These are phyloP conservation scores for Zygnema cylindricum DNA, from an alignment of 139 green algal genomes.

Conservation along the genomic window DNA sequence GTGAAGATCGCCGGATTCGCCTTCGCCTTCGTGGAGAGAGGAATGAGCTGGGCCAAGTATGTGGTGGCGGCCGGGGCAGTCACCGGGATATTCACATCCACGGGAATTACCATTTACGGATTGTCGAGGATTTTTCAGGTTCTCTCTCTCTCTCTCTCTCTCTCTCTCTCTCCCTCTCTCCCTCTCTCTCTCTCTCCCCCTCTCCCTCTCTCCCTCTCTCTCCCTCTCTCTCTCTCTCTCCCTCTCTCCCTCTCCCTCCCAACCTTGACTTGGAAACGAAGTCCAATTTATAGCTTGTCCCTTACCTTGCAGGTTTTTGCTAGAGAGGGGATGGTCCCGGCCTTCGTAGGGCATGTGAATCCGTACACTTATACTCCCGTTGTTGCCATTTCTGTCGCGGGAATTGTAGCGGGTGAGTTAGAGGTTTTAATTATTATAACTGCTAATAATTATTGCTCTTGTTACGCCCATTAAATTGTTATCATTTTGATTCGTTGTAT, in stretches of 20 bases:
- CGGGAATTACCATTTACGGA: constrained; percentile 24
- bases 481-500: too few relatives aligned
- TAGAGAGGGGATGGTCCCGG: constrained; percentile 31
- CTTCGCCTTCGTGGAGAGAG: constrained; percentile 20
- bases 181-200: background rate
- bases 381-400: constrained; percentile 11
- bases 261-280: too few relatives aligned
- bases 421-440: too few relatives aligned
- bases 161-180: background rate
- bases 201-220: background rate
- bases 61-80: constrained; percentile 32
- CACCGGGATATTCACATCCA: constrained; percentile 48
- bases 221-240: background rate
- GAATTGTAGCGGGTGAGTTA: constrained; percentile 20
- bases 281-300: constrained; percentile 39
- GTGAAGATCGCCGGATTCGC: constrained; percentile 28
- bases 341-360: constrained; percentile 30
- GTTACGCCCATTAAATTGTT: too few relatives aligned
- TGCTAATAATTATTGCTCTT: too few relatives aligned
- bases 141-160: background rate
- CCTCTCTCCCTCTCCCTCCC: too few relatives aligned
- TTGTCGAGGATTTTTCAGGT: constrained; percentile 30
- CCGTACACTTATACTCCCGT: constrained; percentile 5
- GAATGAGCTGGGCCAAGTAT: constrained; percentile 50
- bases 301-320: constrained; percentile 43